Conservation (phyloP, 1,284 basidiomycete genomes). For the Sanguinoderma infundibulare region DNA sequence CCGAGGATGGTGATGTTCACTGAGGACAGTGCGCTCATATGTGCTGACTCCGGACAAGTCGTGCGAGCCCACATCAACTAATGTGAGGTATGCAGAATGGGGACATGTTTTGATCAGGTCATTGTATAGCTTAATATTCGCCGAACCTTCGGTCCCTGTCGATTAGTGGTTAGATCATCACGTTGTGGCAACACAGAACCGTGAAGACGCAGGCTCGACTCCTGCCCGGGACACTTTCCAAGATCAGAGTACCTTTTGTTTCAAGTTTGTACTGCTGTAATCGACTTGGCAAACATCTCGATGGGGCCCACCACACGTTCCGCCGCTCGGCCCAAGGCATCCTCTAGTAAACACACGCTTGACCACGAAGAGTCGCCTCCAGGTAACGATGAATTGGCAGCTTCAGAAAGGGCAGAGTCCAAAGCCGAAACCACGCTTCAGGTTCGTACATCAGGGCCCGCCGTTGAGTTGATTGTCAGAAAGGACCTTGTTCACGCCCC, state of each 20-base stretch:
- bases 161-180: conserved; percentile 38
- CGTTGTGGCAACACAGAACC: conserved; percentile 32
- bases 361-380: not conserved
- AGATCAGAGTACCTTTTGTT: not conserved
- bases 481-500: not conserved
- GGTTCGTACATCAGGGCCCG: not conserved
- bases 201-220: conserved; percentile 29
- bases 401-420: not conserved
- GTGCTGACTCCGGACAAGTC: too few relatives aligned
- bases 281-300: too few relatives aligned
- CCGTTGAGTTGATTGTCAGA: not conserved
- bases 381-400: not conserved
- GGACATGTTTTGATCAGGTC: too few relatives aligned
- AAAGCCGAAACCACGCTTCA: not conserved
- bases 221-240: conserved; percentile 21
- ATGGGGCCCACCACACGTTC: conserved; percentile 15
- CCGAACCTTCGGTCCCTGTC: conserved; percentile 29
- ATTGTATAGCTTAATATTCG: too few relatives aligned
- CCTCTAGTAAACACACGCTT: conserved; percentile 6
- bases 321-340: not conserved
- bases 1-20: conserved; percentile 75
- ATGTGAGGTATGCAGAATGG: too few relatives aligned
- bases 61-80: too few relatives aligned
- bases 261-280: too few relatives aligned
- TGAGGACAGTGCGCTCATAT: conserved; percentile 37